phyloP scores from a whole-genome alignment of 305 asterid species.

The Solanum hybrid region DNA sequence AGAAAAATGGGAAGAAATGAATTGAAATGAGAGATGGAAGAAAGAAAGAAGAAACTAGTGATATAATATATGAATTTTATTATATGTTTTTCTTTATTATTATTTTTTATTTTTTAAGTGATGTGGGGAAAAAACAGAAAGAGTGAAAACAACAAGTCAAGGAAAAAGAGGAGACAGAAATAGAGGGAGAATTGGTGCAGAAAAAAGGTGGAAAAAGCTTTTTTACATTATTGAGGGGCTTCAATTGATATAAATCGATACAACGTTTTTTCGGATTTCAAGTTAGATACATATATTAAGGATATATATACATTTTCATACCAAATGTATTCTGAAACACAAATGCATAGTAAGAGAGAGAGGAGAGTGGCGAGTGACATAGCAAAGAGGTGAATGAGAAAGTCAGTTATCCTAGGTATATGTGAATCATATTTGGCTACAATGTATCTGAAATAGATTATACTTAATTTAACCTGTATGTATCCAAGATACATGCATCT shows the following conservation, averaged over 20 bases:
- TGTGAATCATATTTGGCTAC: not conserved
- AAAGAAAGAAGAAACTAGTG: not conserved
- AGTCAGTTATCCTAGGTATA: not conserved
- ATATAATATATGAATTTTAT: not conserved
- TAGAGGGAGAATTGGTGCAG: constrained; percentile 13
- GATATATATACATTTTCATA: not conserved
- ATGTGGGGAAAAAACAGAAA: not conserved
- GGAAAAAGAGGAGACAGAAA: constrained; percentile 15
- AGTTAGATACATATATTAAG: too few relatives aligned
- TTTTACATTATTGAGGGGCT: not conserved
- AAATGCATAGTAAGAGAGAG: not conserved
- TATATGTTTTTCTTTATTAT: not conserved
- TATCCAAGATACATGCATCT: too few relatives aligned
- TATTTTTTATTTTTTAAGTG: not conserved
- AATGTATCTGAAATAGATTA: too few relatives aligned
- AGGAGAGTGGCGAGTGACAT: not conserved
- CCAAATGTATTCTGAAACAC: too few relatives aligned
- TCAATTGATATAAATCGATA: not conserved
- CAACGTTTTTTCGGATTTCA: too few relatives aligned
- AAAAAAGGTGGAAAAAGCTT: constrained; percentile 11
- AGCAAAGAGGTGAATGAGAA: not conserved
- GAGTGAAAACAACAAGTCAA: constrained; percentile 54
- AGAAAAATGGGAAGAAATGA: not conserved
- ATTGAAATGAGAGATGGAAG: not conserved
- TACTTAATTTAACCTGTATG: too few relatives aligned